phyloP scores from a whole-genome alignment of 176 grass and related monocot genomes.

The Miscanthus lutarioriparius region DNA sequence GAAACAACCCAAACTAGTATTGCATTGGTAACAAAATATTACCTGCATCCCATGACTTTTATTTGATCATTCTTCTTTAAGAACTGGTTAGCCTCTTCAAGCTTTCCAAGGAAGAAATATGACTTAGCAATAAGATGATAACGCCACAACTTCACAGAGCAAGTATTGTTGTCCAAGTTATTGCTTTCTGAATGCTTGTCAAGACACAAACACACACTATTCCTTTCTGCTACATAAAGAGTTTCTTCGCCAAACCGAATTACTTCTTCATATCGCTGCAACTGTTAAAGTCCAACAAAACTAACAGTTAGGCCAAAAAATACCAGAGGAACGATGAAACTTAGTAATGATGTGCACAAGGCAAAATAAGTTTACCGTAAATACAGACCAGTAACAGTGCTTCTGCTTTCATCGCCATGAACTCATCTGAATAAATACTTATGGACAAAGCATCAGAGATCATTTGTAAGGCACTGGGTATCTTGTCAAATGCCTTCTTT shows the following conservation, averaged over 20 bases:
- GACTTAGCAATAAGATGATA: slow-evolving; percentile 70
- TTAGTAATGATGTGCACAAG: slow-evolving; percentile 19
- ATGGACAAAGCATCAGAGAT: slow-evolving; percentile 71
- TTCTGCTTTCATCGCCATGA: slow-evolving; percentile 92
- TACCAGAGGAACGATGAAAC: neutral
- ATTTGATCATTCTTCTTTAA: slow-evolving; percentile 56
- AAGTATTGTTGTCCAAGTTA: slow-evolving; percentile 25
- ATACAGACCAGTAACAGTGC: slow-evolving; percentile 76
- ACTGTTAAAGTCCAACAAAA: slow-evolving; percentile 47
- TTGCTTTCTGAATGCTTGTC: slow-evolving; percentile 32
- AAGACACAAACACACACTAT: slow-evolving; percentile 36
- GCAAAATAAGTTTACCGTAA: slow-evolving; percentile 57
- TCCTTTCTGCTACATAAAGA: slow-evolving; percentile 52
- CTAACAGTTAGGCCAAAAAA: slow-evolving; percentile 13
- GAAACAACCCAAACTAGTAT: slow-evolving; percentile 24
- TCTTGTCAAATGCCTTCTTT: slow-evolving; percentile 54
- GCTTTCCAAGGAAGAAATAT: slow-evolving; percentile 78
- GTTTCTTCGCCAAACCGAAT: slow-evolving; percentile 69
- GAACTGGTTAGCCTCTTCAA: slow-evolving; percentile 64
- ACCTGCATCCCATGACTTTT: slow-evolving; percentile 36
- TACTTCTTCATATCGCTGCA: slow-evolving; percentile 72
- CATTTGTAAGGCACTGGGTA: slow-evolving; percentile 61
- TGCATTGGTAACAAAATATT: slow-evolving; percentile 25
- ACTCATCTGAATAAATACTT: slow-evolving; percentile 70
- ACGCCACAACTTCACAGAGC: slow-evolving; percentile 52